Evolutionary conservation across 805 yeast species (phyloP), one percentile per base, ranked within the genome.

Genomic region (Dipodascus geniculatus): DNA sequence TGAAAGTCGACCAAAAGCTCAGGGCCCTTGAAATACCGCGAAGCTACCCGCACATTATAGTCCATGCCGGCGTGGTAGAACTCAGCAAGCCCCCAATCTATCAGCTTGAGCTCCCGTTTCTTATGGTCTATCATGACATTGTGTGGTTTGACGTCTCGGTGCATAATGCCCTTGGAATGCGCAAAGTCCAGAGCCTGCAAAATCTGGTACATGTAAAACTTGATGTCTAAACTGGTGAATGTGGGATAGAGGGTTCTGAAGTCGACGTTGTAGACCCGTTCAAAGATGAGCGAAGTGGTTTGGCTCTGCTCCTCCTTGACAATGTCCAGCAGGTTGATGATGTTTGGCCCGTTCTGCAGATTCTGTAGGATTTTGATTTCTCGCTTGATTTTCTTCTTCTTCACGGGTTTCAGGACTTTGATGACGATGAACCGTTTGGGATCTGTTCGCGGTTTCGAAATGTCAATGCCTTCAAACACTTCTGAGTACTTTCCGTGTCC

Each of bases 1-100:
- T 87, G 83, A 62, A 81, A 77, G 65, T 89, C 89, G 8, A 89
- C 87, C 55, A 89, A 74, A 59, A 89, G 73, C 70, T 89, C 96
- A 1, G 96, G 96, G 8, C 95, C 96, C 71, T 89, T 89, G 70
- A 84, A 88, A 69, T 87, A 88, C 56, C 96, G 78, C 3, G 95
- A 85, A 0, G 96, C 96, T 35, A 89, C 96, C 57, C 96, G 77
- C 22, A 87, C 96, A 63, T 89, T 89, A 70, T 87, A 89, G 60
- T 87, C 95, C 51, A 85, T 85, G 3, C 91, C 93, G 1, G 85
- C 83, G 65, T 89, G 96, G 68, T 89, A 89, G 65, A 86, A 89
- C 67, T 89, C 96, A 4, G 96, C 96, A 56, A 89, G 71, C 16
- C 96, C 96, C 96, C 96, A 89, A 71, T 89, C 96, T 58, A 89